phyloP scores from a whole-genome alignment of 495 filamentous ascomycete species.

The Xylaria palmicola region DNA sequence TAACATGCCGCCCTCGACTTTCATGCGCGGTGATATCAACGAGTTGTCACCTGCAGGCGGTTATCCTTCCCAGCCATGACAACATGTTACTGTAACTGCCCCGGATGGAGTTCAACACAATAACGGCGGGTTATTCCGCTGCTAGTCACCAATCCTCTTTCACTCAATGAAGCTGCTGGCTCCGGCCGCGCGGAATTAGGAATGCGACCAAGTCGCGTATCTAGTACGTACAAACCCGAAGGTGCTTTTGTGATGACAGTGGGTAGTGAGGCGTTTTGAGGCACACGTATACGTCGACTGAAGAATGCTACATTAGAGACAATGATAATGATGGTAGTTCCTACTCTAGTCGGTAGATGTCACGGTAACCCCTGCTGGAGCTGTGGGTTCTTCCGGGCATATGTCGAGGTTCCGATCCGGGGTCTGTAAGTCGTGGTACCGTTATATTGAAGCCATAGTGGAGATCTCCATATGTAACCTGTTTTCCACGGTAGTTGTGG shows the following conservation, averaged over 20 bases:
- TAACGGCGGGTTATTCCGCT: background rate
- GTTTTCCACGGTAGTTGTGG: background rate
- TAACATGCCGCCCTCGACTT: constrained; percentile 6
- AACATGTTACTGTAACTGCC: background rate
- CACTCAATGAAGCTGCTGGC: background rate
- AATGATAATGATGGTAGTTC: too few species aligned
- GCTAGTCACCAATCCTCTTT: background rate
- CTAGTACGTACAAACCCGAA: background rate
- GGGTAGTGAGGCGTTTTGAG: background rate
- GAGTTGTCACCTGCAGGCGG: background rate
- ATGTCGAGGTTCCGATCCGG: background rate
- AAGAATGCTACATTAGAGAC: background rate
- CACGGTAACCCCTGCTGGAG: background rate
- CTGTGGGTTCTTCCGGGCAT: background rate
- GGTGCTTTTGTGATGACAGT: background rate
- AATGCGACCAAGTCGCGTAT: background rate
- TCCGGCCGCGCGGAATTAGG: background rate
- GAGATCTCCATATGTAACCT: background rate
- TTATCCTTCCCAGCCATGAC: constrained; percentile 2
- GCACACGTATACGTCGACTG: background rate
- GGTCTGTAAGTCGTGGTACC: background rate
- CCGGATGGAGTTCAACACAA: background rate
- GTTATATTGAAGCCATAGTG: background rate
- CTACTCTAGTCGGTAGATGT: too few species aligned
- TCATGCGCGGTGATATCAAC: background rate